A percentile compares a stretch with the other conserved stretches of the same genome.
These are phyloP conservation scores for Apiotrichum veenhuisii DNA, from an alignment of 1,284 basidiomycete species.

Conservation along the genomic window DNA sequence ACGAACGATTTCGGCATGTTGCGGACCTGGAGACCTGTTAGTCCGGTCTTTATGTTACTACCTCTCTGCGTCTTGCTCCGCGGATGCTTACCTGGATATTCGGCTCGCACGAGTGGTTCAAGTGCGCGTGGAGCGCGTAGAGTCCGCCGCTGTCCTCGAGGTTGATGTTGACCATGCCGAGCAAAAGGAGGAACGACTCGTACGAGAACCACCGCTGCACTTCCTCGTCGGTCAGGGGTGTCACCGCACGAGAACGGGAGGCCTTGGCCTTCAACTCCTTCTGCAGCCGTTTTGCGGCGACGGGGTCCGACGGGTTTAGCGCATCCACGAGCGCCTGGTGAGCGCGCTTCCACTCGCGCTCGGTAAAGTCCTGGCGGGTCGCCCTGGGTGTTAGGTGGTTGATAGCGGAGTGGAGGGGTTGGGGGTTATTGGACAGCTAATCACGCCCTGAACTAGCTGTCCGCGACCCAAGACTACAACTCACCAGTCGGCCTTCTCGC, in stretches of 20 bases:
- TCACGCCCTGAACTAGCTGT: not conserved
- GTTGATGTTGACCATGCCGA: conserved; percentile 82
- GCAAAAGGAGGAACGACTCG: conserved; percentile 64
- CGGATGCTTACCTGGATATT: conserved; percentile 66
- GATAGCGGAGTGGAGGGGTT: too few species aligned
- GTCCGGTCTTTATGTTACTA: too few species aligned
- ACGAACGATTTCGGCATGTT: conserved; percentile 38
- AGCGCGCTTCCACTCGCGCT: conserved; percentile 64
- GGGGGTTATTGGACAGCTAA: too few species aligned
- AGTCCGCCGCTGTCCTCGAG: conserved; percentile 81
- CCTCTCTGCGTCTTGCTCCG: too few species aligned
- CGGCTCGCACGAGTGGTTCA: conserved; percentile 78
- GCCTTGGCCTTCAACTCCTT: conserved; percentile 5
- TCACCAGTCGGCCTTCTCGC: conserved; percentile 42
- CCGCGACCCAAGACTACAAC: conserved; percentile 7
- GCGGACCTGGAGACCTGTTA: too few species aligned
- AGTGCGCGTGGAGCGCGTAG: conserved; percentile 77
- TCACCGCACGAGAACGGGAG: conserved; percentile 3
- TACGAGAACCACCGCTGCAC: conserved; percentile 65
- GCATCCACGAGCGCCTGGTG: conserved; percentile 55
- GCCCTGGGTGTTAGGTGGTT: conserved; percentile 4
- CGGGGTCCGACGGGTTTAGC: conserved; percentile 27
- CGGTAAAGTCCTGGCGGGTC: conserved; percentile 1
- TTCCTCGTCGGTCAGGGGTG: conserved; percentile 56
- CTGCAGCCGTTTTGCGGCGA: not conserved